Base-by-base conservation (phyloP, 257 asterid genomes). In the Nicotiana sylvestris region DNA sequence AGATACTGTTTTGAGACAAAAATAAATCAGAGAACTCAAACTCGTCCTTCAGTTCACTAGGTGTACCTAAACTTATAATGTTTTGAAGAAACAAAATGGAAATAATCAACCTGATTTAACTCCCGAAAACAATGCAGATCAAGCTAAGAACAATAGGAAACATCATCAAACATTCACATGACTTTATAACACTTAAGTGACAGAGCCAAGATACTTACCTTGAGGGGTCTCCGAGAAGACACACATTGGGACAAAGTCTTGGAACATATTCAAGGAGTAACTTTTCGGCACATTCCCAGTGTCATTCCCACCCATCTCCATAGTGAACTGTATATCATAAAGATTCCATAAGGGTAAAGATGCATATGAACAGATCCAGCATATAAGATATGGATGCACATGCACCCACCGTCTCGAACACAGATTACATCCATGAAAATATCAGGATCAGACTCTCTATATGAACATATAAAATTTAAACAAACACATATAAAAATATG, bases 181-280 rank as follows among this genome's bases (percentile, higher is more conserved):
- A 11, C 43, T 49, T 49, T 17, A 6, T 62, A 68, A 74, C 62
- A 74, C 13, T 33, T 46, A 25, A 51, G 53, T 35, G 61, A 11
- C 15, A 46, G 76, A 68, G 77, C 81, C 76, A 29, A 57, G 51
- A 79, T 15, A 6, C 81, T 83, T 78, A 93, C 99, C 99, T 88
- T 92, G 95, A 86, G 78, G 86, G 32, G 93, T 43, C 86, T 94
- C 96, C 1, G 98, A 90, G 88, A 94, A 93, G 82, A 95, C 85
- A 82, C 89, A 88, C 99, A 95, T 95, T 25, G 99, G 99, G 70
- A 96, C 96, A 74, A 96, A 88, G 85, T 96, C 99, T 85, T 92
- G 91, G 74, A 90, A 92, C 97, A 92, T 92, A 85, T 94, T 92
- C 65, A 95, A 88, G 4, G 95, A 88, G 92, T 92, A 95, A 85